Evolutionary conservation across 2,329 filamentous ascomycete species (phyloP), one percentile per base, ranked within the genome.

Genomic region (Cadophora gregata): DNA sequence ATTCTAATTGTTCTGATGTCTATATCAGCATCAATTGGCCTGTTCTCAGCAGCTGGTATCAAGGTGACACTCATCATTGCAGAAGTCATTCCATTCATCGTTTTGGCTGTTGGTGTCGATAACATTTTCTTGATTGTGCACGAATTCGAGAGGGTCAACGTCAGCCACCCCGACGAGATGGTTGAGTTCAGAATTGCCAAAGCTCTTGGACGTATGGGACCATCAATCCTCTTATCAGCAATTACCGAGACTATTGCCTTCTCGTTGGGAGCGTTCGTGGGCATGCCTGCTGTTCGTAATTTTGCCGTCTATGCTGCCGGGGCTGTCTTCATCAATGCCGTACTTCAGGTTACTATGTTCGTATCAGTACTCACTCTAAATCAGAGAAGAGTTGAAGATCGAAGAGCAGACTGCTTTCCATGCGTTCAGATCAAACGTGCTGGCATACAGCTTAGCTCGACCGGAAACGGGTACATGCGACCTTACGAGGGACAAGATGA

Each of bases 81-180:
- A 4, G 96, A 99, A 77, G 96, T 99, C 68, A 99, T 99, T 71
- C 96, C 96, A 0, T 99, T 99, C 79, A 90, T 99, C 70, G 95
- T 99, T 10, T 82, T 99, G 24, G 96, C 96, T 14, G 94, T 99
- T 31, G 96, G 96, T 55, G 96, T 99, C 2, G 96, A 99, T 84
- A 99, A 99, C 76, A 98, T 99, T 74, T 99, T 99, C 81, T 83
- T 99, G 64, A 97, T 99, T 67, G 96, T 99, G 0, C 96, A 99
- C 79, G 96, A 99, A 79, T 97, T 99, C 67, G 96, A 99, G 77
- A 87, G 96, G 33, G 92, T 97, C 77, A 99, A 99, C 75, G 81
- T 93, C 72, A 97, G 91, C 78, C 92, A 97, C 75, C 93, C 94
- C 0, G 94, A 98, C 75, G 91, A 94, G 69, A 86, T 91, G 78